phyloP scores from a whole-genome alignment of 176 grass and related monocot species.

The Olyra latifolia region DNA sequence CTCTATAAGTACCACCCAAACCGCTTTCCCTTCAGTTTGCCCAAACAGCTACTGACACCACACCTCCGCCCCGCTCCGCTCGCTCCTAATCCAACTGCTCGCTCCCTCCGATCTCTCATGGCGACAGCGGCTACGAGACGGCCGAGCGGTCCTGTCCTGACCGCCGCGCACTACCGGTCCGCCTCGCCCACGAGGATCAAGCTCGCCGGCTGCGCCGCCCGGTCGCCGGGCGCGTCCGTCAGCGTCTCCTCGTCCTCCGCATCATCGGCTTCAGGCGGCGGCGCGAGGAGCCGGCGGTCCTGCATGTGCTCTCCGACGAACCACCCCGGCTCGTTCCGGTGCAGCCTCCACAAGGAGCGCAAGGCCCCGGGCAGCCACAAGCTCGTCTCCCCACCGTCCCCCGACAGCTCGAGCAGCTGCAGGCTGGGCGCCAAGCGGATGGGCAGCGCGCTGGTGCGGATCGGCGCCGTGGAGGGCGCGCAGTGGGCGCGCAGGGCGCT shows the following conservation, averaged over 20 bases:
- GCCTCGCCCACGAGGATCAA: slow-evolving; percentile 47
- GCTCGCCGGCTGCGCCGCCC: slow-evolving; percentile 21
- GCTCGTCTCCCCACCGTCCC: neutral
- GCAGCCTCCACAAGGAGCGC: slow-evolving; percentile 62
- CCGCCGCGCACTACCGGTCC: slow-evolving; percentile 31
- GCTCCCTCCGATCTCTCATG: slow-evolving; percentile 23
- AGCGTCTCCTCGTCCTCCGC: slow-evolving; percentile 19
- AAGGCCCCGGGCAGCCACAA: neutral
- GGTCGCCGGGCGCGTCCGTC: slow-evolving; percentile 21
- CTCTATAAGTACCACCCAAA: neutral
- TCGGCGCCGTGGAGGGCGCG: slow-evolving; percentile 51
- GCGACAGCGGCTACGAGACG: slow-evolving; percentile 35
- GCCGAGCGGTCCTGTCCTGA: slow-evolving; percentile 28
- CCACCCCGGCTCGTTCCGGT: slow-evolving; percentile 72
- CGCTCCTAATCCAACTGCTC: too few relatives aligned
- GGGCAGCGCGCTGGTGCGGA: slow-evolving; percentile 46
- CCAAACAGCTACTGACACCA: slow-evolving; percentile 10
- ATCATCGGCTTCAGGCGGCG: neutral
- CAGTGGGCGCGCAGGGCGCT: slow-evolving; percentile 54
- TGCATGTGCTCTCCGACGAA: slow-evolving; percentile 77
- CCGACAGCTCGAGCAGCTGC: neutral
- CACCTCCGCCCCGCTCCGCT: too few relatives aligned
- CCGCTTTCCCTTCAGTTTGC: neutral
- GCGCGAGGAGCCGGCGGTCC: neutral
- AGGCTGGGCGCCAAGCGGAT: slow-evolving; percentile 30